Conservation (phyloP, 805 yeast species). For the Ogataea philodendri region DNA sequence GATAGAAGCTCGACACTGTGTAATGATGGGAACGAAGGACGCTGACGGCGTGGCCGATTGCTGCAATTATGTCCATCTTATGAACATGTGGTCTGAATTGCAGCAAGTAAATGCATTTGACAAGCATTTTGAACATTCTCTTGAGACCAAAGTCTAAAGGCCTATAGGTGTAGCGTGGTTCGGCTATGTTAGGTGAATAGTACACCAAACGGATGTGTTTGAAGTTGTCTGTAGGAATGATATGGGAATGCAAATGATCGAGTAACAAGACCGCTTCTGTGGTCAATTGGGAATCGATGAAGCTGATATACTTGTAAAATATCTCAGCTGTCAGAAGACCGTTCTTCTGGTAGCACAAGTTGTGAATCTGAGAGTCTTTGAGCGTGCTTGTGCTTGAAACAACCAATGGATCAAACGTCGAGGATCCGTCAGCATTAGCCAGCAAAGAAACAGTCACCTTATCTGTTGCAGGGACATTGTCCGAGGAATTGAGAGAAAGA, state of each 20-base stretch:
- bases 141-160: conserved; percentile 36
- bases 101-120: conserved; percentile 23
- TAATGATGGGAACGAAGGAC: conserved; percentile 16
- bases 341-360: conserved; percentile 24
- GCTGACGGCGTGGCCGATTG: conserved; percentile 21
- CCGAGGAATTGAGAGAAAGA: conserved; percentile 8
- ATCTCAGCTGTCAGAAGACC: conserved; percentile 29
- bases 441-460: conserved; percentile 29
- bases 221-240: conserved; percentile 33
- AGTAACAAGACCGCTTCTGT: conserved; percentile 27
- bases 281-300: conserved; percentile 18
- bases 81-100: background rate
- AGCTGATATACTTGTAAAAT: conserved; percentile 25
- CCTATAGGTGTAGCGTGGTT: conserved; percentile 20
- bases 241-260: conserved; percentile 37
- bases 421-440: conserved; percentile 31
- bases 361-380: conserved; percentile 11
- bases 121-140: conserved; percentile 33
- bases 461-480: conserved; percentile 10
- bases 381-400: conserved; percentile 22
- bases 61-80: conserved; percentile 27
- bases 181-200: conserved; percentile 24
- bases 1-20: conserved; percentile 18
- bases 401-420: conserved; percentile 29
- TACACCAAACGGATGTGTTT: conserved; percentile 32